phyloP scores from a whole-genome alignment of 1,284 basidiomycete genomes.

The Neolentinus lepideus region DNA sequence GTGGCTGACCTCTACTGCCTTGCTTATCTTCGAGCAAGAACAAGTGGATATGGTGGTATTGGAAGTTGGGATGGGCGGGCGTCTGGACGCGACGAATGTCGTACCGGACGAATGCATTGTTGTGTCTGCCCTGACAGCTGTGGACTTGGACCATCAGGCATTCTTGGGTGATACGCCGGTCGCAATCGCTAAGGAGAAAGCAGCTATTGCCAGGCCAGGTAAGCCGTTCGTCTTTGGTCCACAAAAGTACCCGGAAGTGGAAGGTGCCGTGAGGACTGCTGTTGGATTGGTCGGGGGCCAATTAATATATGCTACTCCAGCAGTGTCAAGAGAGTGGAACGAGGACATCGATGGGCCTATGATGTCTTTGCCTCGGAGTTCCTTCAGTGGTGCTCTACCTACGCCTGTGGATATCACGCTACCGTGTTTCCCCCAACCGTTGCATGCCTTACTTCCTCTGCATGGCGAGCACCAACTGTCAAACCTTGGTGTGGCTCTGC shows the following conservation, averaged over 20 bases:
- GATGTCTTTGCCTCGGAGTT: constrained; percentile 24
- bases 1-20: constrained; percentile 74
- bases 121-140: constrained; percentile 76
- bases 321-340: constrained; percentile 28
- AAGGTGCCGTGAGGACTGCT: constrained; percentile 29
- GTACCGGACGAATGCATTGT: constrained; percentile 66
- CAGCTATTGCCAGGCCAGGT: constrained; percentile 67
- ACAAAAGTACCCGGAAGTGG: constrained; percentile 55
- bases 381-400: constrained; percentile 31
- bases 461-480: constrained; percentile 78
- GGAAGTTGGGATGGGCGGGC: constrained; percentile 95
- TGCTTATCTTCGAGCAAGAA: constrained; percentile 62
- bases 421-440: constrained; percentile 32
- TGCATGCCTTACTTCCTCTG: constrained; percentile 49
- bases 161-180: constrained; percentile 78
- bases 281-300: constrained; percentile 33
- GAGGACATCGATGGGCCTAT: constrained; percentile 26
- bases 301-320: constrained; percentile 27
- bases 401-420: constrained; percentile 36
- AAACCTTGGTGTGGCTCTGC: constrained; percentile 70
- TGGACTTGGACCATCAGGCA: constrained; percentile 90
- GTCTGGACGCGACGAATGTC: constrained; percentile 90
- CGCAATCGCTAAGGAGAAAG: constrained; percentile 81
- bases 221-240: constrained; percentile 72
- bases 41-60: constrained; percentile 78